Evolutionary conservation across 2,329 filamentous ascomycete species (phyloP).

Genomic region (Colletotrichum spinosum): DNA sequence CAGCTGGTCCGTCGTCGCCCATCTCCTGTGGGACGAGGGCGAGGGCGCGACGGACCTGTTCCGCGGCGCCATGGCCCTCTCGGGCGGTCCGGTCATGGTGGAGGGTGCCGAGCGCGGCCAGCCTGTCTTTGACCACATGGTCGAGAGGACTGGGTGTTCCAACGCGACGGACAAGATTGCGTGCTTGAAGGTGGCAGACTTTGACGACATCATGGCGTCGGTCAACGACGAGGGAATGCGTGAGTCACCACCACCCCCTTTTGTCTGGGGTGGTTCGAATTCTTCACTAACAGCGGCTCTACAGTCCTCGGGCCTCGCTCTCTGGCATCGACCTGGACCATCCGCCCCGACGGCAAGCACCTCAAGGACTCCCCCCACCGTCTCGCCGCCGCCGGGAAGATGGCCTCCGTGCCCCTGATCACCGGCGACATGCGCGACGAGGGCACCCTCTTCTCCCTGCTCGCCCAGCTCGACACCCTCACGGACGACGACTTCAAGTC

Average conservation of each 20-base stretch:
- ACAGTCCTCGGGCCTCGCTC: slow-evolving; percentile 15
- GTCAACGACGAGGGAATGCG: slow-evolving; percentile 28
- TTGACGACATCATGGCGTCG: slow-evolving; percentile 16
- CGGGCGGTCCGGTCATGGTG: slow-evolving; percentile 38
- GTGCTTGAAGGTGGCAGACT: slow-evolving; percentile 23
- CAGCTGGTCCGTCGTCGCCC: slow-evolving; percentile 40
- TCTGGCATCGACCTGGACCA: slow-evolving; percentile 10
- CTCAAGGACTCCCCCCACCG: slow-evolving; percentile 18
- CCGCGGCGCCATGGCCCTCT: slow-evolving; percentile 73
- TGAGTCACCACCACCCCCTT: background rate
- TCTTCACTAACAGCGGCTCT: background rate
- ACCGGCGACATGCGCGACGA: slow-evolving; percentile 75
- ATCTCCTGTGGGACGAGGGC: slow-evolving; percentile 65
- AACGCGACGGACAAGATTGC: slow-evolving; percentile 13
- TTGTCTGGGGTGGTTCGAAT: too few species aligned
- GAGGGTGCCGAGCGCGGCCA: slow-evolving; percentile 11
- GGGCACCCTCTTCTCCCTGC: slow-evolving; percentile 70
- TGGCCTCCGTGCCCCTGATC: slow-evolving; percentile 66
- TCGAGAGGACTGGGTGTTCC: slow-evolving; percentile 4
- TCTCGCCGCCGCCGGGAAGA: slow-evolving; percentile 15
- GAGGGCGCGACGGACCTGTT: slow-evolving; percentile 71
- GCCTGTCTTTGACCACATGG: slow-evolving; percentile 19
- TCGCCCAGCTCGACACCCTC: slow-evolving; percentile 16
- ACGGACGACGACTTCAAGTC: background rate
- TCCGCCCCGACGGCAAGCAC: slow-evolving; percentile 18